Conservation (phyloP, 441 rosid genomes). For the Adansonia grandidieri region DNA sequence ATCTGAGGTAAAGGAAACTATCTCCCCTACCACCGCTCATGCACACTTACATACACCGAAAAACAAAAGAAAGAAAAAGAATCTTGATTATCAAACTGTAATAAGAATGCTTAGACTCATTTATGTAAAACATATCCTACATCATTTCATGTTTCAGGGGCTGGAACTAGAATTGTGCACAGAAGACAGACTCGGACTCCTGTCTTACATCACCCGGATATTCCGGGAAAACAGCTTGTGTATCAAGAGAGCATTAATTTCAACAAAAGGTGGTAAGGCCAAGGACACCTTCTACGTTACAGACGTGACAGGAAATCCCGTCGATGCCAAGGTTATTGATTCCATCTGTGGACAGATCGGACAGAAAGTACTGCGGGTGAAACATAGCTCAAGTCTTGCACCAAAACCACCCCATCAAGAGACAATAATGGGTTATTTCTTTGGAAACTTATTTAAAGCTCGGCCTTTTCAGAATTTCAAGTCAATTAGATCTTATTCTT, state of each 20-base stretch:
- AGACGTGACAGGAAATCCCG: conserved; percentile 72
- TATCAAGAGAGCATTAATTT: conserved; percentile 80
- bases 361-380: conserved; percentile 56
- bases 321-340: conserved; percentile 64
- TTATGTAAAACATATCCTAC: neutral
- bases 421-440: conserved; percentile 56
- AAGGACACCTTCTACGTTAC: conserved; percentile 80
- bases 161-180: conserved; percentile 76
- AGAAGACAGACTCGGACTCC: conserved; percentile 79
- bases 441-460: conserved; percentile 70
- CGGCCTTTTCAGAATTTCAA: conserved; percentile 62
- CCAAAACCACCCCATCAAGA: conserved; percentile 55
- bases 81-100: neutral
- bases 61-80: neutral
- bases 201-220: conserved; percentile 82
- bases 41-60: neutral
- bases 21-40: neutral
- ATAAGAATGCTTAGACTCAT: conserved; percentile 1
- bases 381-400: conserved; percentile 45
- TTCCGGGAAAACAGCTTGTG: conserved; percentile 83
- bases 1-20: conserved; percentile 53
- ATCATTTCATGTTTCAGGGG: conserved; percentile 51
- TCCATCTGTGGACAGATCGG: conserved; percentile 71
- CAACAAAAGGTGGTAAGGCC: conserved; percentile 69
- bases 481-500: conserved; percentile 58